Evolutionary conservation across 2,329 filamentous ascomycete genomes (phyloP).

Genomic region (Paradendryphiella salina): DNA sequence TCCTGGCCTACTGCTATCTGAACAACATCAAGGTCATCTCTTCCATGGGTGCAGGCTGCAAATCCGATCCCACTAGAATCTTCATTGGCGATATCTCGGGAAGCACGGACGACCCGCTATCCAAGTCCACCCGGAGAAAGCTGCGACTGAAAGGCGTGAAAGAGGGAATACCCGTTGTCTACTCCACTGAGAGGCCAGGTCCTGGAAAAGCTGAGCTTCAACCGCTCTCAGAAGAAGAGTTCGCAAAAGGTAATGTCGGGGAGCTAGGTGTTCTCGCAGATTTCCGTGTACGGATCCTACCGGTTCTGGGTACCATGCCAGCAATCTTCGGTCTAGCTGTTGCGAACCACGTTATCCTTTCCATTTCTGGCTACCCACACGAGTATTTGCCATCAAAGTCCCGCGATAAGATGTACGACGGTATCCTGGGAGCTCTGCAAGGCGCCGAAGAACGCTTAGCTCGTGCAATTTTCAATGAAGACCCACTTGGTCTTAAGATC

Average conservation of each 20-base stretch:
- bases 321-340: conserved; percentile 90
- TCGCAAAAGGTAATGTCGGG: conserved; percentile 79
- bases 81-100: conserved; percentile 88
- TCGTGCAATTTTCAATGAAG: conserved; percentile 55
- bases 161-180: conserved; percentile 87
- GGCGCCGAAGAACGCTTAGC: conserved; percentile 77
- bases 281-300: conserved; percentile 91
- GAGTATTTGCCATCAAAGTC: conserved; percentile 81
- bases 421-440: conserved; percentile 74
- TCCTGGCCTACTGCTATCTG: conserved; percentile 84
- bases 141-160: conserved; percentile 77
- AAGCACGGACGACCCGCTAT: conserved; percentile 86
- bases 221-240: conserved; percentile 85
- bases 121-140: conserved; percentile 77
- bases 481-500: conserved; percentile 73
- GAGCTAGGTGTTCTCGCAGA: conserved; percentile 88
- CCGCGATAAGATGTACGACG: conserved; percentile 89
- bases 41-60: conserved; percentile 95
- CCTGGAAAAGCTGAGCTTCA: conserved; percentile 89
- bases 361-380: conserved; percentile 78
- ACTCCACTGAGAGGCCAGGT: conserved; percentile 85
- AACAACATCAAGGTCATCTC: conserved; percentile 81
- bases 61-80: conserved; percentile 81
- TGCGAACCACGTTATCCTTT: conserved; percentile 90
- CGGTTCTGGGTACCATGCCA: conserved; percentile 95